phyloP scores from a whole-genome alignment of 2,329 filamentous ascomycete species.

The Fusarium sacchari region DNA sequence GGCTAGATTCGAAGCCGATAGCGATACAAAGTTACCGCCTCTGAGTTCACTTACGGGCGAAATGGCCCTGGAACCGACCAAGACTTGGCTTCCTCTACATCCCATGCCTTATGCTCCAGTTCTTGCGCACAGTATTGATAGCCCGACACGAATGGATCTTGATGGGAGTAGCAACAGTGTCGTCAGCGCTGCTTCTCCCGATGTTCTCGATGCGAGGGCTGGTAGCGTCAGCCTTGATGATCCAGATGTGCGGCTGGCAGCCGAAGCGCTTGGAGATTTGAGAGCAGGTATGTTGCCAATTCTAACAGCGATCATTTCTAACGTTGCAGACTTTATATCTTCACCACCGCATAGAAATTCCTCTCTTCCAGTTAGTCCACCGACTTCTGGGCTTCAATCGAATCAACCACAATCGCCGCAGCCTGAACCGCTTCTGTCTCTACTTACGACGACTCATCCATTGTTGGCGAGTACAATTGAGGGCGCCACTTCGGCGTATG shows the following conservation, averaged over 20 bases:
- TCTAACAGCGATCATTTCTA: conserved; percentile 8
- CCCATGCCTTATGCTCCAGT: conserved; percentile 53
- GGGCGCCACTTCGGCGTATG: conserved; percentile 85
- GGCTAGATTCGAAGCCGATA: conserved; percentile 39
- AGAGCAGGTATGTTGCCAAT: conserved; percentile 66
- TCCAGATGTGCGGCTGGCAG: conserved; percentile 74
- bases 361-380: conserved; percentile 52
- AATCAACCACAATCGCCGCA: conserved; percentile 57
- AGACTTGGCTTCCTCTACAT: conserved; percentile 60
- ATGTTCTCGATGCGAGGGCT: conserved; percentile 56
- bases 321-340: conserved; percentile 69
- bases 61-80: conserved; percentile 40
- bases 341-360: conserved; percentile 64
- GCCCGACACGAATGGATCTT: conserved; percentile 60
- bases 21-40: conserved; percentile 49
- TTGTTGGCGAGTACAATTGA: conserved; percentile 86
- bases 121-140: conserved; percentile 52
- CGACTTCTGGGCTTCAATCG: conserved; percentile 45
- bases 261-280: conserved; percentile 79
- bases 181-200: conserved; percentile 57
- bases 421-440: conserved; percentile 82
- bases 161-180: conserved; percentile 56
- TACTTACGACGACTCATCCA: conserved; percentile 89
- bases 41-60: conserved; percentile 50
- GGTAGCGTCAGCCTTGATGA: conserved; percentile 70